Percentiles rank a stretch among this genome's conserved stretches.
Conservation (phyloP, 257 asterid genomes). For the Lithospermum erythrorhizon region DNA sequence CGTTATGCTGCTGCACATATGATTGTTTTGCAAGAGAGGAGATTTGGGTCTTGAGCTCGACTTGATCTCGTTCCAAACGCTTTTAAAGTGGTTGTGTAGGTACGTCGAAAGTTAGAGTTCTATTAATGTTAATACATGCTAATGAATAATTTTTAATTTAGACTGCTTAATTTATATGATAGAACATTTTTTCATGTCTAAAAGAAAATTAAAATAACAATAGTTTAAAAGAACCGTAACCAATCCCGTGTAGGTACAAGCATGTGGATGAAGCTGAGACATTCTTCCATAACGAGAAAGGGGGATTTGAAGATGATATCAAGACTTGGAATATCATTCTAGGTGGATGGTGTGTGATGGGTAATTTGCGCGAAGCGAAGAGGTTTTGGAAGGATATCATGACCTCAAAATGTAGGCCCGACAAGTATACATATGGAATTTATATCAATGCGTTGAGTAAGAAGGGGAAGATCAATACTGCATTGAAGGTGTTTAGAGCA, state of each 20-base stretch:
- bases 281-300: conserved; percentile 36
- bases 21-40: conserved; percentile 37
- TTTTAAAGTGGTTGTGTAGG: conserved; percentile 59
- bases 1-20: conserved; percentile 56
- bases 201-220: too few species aligned
- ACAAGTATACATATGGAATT: conserved; percentile 50
- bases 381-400: conserved; percentile 71
- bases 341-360: conserved; percentile 76
- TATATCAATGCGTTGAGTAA: conserved; percentile 57
- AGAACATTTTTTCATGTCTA: too few species aligned
- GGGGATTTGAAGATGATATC: conserved; percentile 35
- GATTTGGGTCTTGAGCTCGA: conserved; percentile 40
- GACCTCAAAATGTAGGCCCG: conserved; percentile 43
- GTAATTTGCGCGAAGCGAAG: conserved; percentile 66
- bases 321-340: conserved; percentile 72
- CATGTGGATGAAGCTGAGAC: conserved; percentile 71
- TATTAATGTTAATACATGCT: too few species aligned
- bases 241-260: conserved; percentile 66
- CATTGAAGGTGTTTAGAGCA: conserved; percentile 42
- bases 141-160: too few species aligned
- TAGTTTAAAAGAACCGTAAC: too few species aligned
- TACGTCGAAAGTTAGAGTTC: too few species aligned
- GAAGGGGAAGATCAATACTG: conserved; percentile 50
- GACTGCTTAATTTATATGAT: too few species aligned
- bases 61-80: conserved; percentile 58